Evolutionary conservation across 2,329 filamentous ascomycete genomes (phyloP).

Genomic region (Epichloe gansuensis): DNA sequence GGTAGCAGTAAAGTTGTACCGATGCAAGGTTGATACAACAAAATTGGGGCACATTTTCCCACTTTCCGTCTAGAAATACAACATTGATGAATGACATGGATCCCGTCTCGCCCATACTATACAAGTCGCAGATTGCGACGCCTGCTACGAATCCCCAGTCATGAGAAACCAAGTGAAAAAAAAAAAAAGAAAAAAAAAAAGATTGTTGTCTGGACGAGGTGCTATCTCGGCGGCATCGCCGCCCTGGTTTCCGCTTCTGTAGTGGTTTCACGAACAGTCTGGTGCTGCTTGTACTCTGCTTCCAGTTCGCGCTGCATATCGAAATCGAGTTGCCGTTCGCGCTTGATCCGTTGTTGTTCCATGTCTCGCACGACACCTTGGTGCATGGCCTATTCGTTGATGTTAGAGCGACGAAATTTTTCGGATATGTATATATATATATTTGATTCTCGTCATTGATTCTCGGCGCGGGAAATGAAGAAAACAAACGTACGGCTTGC

Average conservation of each 20-base stretch:
- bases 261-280: conserved; percentile 50
- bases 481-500: conserved; percentile 49
- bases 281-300: conserved; percentile 78
- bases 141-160: too few species aligned
- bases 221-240: conserved; percentile 13
- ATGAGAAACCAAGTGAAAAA: too few species aligned
- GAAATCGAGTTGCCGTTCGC: conserved; percentile 85
- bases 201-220: neutral
- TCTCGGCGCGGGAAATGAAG: neutral
- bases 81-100: neutral
- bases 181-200: too few species aligned
- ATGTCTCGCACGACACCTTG: conserved; percentile 86
- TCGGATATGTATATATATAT: too few species aligned
- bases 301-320: conserved; percentile 80
- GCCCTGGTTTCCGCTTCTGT: conserved; percentile 10
- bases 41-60: neutral
- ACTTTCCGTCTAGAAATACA: neutral
- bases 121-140: neutral
- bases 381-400: conserved; percentile 67
- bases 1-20: conserved; percentile 2
- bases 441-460: neutral
- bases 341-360: conserved; percentile 83
- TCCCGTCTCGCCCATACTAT: neutral
- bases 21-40: conserved; percentile 2
- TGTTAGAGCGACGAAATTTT: neutral